A percentile compares a stretch with the other conserved stretches of the same genome.
Conservation (phyloP, 495 filamentous ascomycete genomes). For the Jackrogersella multiformis region DNA sequence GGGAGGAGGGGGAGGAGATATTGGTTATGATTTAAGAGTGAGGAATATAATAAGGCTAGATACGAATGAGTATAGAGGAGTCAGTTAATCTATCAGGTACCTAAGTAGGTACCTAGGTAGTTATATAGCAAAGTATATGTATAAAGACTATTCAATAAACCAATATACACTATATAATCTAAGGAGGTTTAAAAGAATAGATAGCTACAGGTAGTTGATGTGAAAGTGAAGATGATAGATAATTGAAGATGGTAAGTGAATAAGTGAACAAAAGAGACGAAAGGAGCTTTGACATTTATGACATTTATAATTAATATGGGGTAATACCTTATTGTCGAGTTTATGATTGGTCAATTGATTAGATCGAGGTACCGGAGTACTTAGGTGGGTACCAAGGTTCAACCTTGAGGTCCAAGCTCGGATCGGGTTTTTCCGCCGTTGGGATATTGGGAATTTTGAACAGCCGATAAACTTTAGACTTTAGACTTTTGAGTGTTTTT, state of each 20-base stretch:
- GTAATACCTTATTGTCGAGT: neutral
- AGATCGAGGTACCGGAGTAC: slow-evolving; percentile 8
- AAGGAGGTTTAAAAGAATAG: neutral
- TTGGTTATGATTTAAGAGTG: neutral
- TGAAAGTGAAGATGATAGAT: neutral
- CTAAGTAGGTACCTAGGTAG: too few species aligned
- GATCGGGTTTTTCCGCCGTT: slow-evolving; percentile 50
- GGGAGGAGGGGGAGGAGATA: neutral
- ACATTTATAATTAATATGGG: slow-evolving; percentile 11
- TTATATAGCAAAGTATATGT: too few species aligned
- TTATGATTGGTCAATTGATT: slow-evolving; percentile 44
- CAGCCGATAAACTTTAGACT: too few species aligned
- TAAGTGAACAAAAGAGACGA: neutral
- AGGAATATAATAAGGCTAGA: slow-evolving; percentile 1
- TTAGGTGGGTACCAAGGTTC: too few species aligned
- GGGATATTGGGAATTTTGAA: slow-evolving; percentile 31
- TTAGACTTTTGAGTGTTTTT: slow-evolving; percentile 50
- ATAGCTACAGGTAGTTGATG: neutral
- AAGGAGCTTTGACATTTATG: neutral
- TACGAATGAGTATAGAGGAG: too few species aligned
- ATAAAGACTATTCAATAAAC: too few species aligned
- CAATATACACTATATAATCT: neutral
- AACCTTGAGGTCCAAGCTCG: slow-evolving; percentile 35
- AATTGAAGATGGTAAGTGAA: neutral
- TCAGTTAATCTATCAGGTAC: too few species aligned